Conservation (phyloP, 2,329 filamentous ascomycete genomes). For the Colletotrichum horii region DNA sequence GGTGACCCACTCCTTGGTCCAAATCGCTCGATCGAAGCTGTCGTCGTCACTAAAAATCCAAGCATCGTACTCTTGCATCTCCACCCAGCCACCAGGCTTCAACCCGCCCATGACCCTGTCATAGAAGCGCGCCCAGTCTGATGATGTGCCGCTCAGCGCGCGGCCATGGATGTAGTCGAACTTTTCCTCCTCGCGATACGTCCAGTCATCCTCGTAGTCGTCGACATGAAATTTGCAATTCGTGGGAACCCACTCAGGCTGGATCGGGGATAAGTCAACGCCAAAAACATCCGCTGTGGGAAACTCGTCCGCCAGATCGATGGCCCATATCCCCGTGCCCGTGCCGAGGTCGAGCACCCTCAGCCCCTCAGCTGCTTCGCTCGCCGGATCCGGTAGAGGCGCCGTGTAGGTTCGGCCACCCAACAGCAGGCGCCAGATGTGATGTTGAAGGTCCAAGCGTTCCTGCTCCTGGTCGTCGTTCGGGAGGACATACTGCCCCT, state of each 20-base stretch:
- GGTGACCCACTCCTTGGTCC: conserved; percentile 43
- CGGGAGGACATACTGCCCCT: conserved; percentile 40
- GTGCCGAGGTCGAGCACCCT: conserved; percentile 63
- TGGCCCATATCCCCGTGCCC: conserved; percentile 65
- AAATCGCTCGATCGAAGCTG: conserved; percentile 38
- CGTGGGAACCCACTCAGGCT: conserved; percentile 60
- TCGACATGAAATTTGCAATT: conserved; percentile 71
- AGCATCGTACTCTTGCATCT: conserved; percentile 44
- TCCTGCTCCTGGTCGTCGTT: conserved; percentile 26
- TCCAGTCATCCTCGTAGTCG: conserved; percentile 61
- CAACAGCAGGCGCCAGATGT: conserved; percentile 37
- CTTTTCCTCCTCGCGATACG: conserved; percentile 41
- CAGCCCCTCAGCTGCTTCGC: conserved; percentile 26
- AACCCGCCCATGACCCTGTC: conserved; percentile 27
- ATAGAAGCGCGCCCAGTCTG: conserved; percentile 38
- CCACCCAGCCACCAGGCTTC: conserved; percentile 40
- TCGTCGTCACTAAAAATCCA: conserved; percentile 44
- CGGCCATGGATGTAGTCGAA: conserved; percentile 40
- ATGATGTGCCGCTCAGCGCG: conserved; percentile 34
- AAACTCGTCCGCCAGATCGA: conserved; percentile 49
- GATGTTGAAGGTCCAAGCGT: conserved; percentile 41
- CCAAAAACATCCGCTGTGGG: conserved; percentile 54
- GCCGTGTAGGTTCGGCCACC: conserved; percentile 32
- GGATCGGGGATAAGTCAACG: conserved; percentile 63
- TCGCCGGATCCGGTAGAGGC: conserved; percentile 32